phyloP scores from a whole-genome alignment of 768 basidiomycete species.

The Coprinopsis sp. region DNA sequence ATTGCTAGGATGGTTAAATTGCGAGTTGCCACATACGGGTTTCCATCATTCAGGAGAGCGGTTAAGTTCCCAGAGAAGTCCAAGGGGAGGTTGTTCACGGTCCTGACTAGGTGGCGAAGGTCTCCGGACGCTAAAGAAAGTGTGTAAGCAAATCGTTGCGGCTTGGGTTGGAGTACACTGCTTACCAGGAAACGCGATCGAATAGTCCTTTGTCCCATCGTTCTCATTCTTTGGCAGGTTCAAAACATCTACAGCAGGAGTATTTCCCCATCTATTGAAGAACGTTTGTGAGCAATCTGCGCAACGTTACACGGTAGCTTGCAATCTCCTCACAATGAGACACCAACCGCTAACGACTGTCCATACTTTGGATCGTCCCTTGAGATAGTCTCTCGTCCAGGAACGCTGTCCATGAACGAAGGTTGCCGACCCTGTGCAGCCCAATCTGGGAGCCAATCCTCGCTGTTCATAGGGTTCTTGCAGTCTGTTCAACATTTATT shows the following conservation, averaged over 20 bases:
- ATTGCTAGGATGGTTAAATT: conserved; percentile 35
- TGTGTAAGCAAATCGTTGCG: background rate
- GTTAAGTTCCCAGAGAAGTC: conserved; percentile 33
- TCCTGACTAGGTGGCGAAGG: conserved; percentile 34
- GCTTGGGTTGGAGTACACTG: background rate
- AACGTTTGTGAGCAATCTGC: background rate
- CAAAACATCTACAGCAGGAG: conserved; percentile 17
- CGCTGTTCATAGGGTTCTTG: conserved; percentile 11
- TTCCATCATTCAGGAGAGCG: conserved; percentile 34
- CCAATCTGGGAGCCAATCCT: conserved; percentile 16
- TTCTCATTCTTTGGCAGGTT: conserved; percentile 19
- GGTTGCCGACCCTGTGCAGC: conserved; percentile 12
- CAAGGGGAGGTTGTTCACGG: conserved; percentile 34
- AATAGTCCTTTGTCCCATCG: conserved; percentile 11
- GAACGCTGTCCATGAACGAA: conserved; percentile 13
- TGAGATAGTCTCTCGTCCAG: no score
- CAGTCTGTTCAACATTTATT: conserved; percentile 9
- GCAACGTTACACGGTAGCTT: background rate
- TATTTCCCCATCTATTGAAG: conserved; percentile 18
- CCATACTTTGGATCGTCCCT: no score
- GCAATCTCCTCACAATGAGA: background rate
- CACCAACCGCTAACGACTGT: background rate
- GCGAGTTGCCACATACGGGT: conserved; percentile 23
- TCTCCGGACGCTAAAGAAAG: conserved; percentile 38
- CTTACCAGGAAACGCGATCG: conserved; percentile 19